Percentiles rank a stretch among this genome's conserved stretches.
phyloP scores from a whole-genome alignment of 805 yeast genomes.

The Kluyveromyces dobzhanskii region DNA sequence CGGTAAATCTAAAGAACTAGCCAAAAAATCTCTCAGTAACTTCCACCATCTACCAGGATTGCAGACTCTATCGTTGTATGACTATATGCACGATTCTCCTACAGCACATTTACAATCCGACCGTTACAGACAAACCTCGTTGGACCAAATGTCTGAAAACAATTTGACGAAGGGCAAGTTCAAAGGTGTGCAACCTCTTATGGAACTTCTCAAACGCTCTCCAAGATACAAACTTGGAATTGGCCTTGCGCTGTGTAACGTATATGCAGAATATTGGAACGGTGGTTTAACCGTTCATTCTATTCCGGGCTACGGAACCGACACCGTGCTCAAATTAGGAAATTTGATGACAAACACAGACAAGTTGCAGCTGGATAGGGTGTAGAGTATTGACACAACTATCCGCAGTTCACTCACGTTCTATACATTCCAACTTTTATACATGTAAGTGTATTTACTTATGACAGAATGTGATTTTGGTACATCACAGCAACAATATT shows the following conservation, averaged over 20 bases:
- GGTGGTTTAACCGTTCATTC: conserved; percentile 79
- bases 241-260: conserved; percentile 87
- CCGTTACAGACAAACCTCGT: conserved; percentile 32
- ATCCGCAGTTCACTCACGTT: no score
- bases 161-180: conserved; percentile 18
- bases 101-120: conserved; percentile 7
- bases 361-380: conserved; percentile 63
- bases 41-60: conserved; percentile 67
- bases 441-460: no score
- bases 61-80: conserved; percentile 30
- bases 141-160: conserved; percentile 27
- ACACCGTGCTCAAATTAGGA: conserved; percentile 70
- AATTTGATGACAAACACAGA: conserved; percentile 65
- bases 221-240: conserved; percentile 71
- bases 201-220: conserved; percentile 61
- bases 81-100: conserved; percentile 17
- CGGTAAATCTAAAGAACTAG: conserved; percentile 58
- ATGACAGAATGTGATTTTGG: no score
- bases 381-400: no score
- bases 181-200: conserved; percentile 40
- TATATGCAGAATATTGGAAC: conserved; percentile 95
- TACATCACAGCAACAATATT: no score
- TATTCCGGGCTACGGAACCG: conserved; percentile 87
- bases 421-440: no score
- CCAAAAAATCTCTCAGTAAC: conserved; percentile 49